phyloP scores from a whole-genome alignment of 1,284 basidiomycete species.

The Lentinula novae-zelandiae region DNA sequence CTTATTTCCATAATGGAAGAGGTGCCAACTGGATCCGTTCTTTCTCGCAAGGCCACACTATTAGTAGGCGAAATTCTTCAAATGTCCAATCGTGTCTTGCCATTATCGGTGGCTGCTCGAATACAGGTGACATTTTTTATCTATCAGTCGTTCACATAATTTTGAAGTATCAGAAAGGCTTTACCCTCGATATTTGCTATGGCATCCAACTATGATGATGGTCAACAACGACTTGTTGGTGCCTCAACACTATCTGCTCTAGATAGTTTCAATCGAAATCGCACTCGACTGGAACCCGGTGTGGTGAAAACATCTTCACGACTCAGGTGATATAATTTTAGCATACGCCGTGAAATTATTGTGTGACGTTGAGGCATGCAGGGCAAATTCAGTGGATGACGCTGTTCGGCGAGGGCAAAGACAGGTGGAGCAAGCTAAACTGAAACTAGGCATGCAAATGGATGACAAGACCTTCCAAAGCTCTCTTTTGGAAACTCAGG shows the following conservation, averaged over 20 bases:
- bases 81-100: slow-evolving; percentile 87
- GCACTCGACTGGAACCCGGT: slow-evolving; percentile 57
- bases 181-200: slow-evolving; percentile 85
- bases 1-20: slow-evolving; percentile 83
- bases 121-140: slow-evolving; percentile 55
- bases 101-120: slow-evolving; percentile 75
- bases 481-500: slow-evolving; percentile 81
- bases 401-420: slow-evolving; percentile 84
- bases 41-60: slow-evolving; percentile 86
- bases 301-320: slow-evolving; percentile 54
- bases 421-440: slow-evolving; percentile 86
- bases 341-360: slow-evolving; percentile 8
- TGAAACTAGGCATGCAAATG: slow-evolving; percentile 89
- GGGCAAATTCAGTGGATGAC: slow-evolving; percentile 87
- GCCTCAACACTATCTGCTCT: slow-evolving; percentile 85
- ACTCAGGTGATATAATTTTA: slow-evolving; percentile 28
- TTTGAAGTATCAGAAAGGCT: slow-evolving; percentile 43
- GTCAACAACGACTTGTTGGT: slow-evolving; percentile 78
- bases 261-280: slow-evolving; percentile 88
- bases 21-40: slow-evolving; percentile 58
- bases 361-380: slow-evolving; percentile 24
- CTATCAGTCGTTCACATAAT: not conserved
- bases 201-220: slow-evolving; percentile 72
- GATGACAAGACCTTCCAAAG: slow-evolving; percentile 89
- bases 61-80: slow-evolving; percentile 92